Base-by-base conservation (phyloP, 176 grass and related monocot genomes). In the Juncus inflexus region DNA sequence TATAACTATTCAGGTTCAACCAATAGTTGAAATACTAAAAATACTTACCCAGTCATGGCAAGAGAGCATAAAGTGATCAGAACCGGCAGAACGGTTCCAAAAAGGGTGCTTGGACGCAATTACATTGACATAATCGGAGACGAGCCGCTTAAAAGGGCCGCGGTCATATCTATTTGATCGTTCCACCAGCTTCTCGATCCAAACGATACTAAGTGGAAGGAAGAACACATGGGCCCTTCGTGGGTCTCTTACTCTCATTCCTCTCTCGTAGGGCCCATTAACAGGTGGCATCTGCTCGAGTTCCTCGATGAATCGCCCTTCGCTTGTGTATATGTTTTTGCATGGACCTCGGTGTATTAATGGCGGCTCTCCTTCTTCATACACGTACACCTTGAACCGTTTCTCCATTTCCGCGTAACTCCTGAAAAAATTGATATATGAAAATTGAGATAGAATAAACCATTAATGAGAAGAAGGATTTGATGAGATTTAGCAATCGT, bases 51-150 rank as follows among this genome's bases (percentile, higher is more conserved):
- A 95, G 7, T 95, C 90, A 28, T 95, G 90, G 81, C 82, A 85
- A 69, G 90, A 58, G 61, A 95, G 83, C 90, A 95, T 95, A 70
- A 95, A 95, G 69, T 95, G 90, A 59, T 95, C 86, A 42, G 90
- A 74, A 9, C 86, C 83, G 35, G 73, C 62, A 55, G 86, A 78
- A 45, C 77, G 80, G 58, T 95, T 95, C 90, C 90, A 95, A 70
- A 74, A 95, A 8, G 45, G 86, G 73, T 80, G 77, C 9, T 80
- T 71, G 8, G 73, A 69, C 19, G 79, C 82, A 58, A 95, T 42
- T 72, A 83, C 86, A 61, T 52, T 28, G 64, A 90, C 62, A 69
- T 95, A 95, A 73, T 95, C 90, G 60, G 52, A 56, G 65, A 90
- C 79, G 69, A 85, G 40, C 5, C 59, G 3, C 51, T 13, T 78